phyloP scores from a whole-genome alignment of 345 rosid species.

The Bruguiera gymnorhiza region DNA sequence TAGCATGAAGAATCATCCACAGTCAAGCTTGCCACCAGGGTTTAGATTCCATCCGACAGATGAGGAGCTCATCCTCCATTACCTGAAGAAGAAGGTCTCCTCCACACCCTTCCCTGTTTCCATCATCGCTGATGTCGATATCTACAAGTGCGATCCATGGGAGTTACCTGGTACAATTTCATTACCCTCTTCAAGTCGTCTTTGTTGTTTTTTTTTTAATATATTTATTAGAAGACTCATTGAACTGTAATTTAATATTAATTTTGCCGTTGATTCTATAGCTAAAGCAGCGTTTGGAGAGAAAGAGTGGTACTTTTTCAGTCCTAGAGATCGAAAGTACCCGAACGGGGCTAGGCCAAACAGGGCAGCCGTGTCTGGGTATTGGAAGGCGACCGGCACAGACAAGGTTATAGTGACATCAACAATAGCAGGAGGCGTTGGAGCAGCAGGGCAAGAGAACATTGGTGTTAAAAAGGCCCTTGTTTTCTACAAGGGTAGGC shows the following conservation, averaged over 20 bases:
- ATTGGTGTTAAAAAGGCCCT: constrained; percentile 94
- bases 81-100: constrained; percentile 60
- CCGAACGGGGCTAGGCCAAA: constrained; percentile 97
- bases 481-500: constrained; percentile 91
- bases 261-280: constrained; percentile 15
- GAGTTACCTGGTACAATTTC: constrained; percentile 63
- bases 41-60: constrained; percentile 98
- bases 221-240: background rate
- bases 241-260: background rate
- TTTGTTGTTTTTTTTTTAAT: background rate
- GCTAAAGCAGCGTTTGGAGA: constrained; percentile 78
- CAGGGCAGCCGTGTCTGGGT: constrained; percentile 95
- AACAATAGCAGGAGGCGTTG: constrained; percentile 13
- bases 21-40: constrained; percentile 82
- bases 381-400: constrained; percentile 98
- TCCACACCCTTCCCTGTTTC: constrained; percentile 69
- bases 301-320: constrained; percentile 99
- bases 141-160: constrained; percentile 97
- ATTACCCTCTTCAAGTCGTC: background rate
- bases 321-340: constrained; percentile 94
- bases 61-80: constrained; percentile 93
- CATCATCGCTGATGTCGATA: constrained; percentile 88
- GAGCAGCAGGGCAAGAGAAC: constrained; percentile 34
- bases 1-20: constrained; percentile 64
- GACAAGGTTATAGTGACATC: constrained; percentile 66